Conservation (phyloP, 2,329 filamentous ascomycete species). For the Colletotrichum sp. region DNA sequence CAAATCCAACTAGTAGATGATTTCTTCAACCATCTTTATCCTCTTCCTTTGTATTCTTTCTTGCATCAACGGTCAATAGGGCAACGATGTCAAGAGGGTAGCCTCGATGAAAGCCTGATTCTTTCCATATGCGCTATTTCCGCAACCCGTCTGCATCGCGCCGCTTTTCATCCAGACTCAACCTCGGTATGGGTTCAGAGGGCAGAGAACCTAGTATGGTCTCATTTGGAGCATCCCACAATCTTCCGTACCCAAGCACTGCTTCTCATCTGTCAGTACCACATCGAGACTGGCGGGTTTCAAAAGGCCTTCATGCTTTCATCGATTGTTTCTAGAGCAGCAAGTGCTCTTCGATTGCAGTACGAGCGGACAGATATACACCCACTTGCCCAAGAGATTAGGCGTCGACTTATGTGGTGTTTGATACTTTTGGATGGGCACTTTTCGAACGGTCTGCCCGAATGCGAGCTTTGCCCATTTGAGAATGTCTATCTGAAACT, state of each 20-base stretch:
- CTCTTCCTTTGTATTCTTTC: conserved; percentile 22
- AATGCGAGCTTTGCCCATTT: conserved; percentile 48
- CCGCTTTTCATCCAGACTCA: neutral
- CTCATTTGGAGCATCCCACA: conserved; percentile 21
- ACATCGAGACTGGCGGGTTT: conserved; percentile 46
- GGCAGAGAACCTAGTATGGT: neutral
- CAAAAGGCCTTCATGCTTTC: conserved; percentile 50
- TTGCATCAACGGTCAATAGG: neutral
- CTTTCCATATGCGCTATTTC: neutral
- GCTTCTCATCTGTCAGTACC: conserved; percentile 48
- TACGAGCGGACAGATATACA: conserved; percentile 45
- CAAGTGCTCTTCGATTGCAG: conserved; percentile 47
- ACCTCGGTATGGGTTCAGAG: neutral
- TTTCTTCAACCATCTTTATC: conserved; percentile 28
- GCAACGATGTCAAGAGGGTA: neutral
- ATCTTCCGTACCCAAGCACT: conserved; percentile 40
- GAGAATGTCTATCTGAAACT: conserved; percentile 46
- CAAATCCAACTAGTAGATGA: conserved; percentile 22
- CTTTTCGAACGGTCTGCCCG: conserved; percentile 47
- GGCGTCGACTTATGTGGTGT: conserved; percentile 49
- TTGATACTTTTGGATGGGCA: conserved; percentile 48
- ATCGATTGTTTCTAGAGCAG: conserved; percentile 47
- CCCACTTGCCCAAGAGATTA: conserved; percentile 46
- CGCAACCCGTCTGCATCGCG: neutral
- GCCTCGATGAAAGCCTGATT: conserved; percentile 18